Percentiles rank a stretch among this genome's conserved stretches.
Evolutionary conservation across 768 basidiomycete genomes (phyloP).

Genomic region (Boletellus emodensis): DNA sequence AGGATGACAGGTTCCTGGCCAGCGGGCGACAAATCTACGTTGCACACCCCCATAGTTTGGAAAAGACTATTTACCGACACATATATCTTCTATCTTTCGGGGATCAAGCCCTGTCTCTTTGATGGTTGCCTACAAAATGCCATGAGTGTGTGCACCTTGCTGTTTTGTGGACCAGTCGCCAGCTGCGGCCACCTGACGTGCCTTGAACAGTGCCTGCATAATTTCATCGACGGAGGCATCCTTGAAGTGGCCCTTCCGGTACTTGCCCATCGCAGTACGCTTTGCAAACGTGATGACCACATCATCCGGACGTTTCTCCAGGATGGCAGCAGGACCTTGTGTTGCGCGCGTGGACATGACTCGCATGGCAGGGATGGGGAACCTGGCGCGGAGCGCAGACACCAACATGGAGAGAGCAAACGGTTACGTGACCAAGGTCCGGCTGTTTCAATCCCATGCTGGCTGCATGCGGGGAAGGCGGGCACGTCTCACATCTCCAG

Average conservation of each 20-base stretch:
- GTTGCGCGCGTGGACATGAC: conserved; percentile 33
- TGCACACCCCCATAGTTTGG: background rate
- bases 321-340: conserved; percentile 46
- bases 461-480: background rate
- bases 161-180: no score
- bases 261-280: conserved; percentile 83
- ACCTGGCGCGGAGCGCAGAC: conserved; percentile 11
- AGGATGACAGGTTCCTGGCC: conserved; percentile 73
- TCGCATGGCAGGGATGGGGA: conserved; percentile 14
- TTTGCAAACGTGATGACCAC: conserved; percentile 89
- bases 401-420: conserved; percentile 18
- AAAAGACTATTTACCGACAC: conserved; percentile 54
- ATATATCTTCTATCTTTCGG: conserved; percentile 73
- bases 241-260: conserved; percentile 91
- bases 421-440: conserved; percentile 4
- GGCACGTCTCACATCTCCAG: background rate
- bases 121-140: conserved; percentile 52
- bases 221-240: conserved; percentile 86
- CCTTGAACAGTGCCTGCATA: conserved; percentile 78
- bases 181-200: conserved; percentile 22
- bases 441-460: background rate
- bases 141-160: background rate
- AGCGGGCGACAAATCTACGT: background rate
- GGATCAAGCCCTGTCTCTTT: conserved; percentile 66
- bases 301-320: conserved; percentile 74